Percentiles rank a stretch among this genome's conserved stretches.
Evolutionary conservation across 345 rosid species (phyloP).

Genomic region (Pugionium dolabratum): DNA sequence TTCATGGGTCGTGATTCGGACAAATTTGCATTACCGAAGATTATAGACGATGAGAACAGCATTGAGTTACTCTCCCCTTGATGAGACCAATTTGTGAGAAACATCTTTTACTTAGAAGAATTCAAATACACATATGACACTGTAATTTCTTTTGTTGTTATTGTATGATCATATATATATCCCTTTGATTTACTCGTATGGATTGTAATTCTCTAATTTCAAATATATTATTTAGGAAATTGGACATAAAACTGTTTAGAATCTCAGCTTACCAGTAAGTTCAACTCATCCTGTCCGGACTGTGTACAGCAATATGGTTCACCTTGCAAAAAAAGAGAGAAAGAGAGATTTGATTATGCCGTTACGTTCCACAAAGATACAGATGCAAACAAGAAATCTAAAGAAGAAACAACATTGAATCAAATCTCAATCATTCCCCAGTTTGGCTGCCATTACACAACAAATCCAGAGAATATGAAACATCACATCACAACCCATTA

Average conservation of each 20-base stretch:
- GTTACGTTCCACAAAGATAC: neutral
- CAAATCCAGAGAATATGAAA: conserved; percentile 38
- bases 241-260: neutral
- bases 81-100: conserved; percentile 22
- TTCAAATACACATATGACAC: neutral
- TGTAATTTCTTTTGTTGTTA: neutral
- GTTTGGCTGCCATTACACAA: conserved; percentile 37
- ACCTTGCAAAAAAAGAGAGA: too few species aligned
- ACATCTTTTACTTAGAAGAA: neutral
- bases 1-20: conserved; percentile 33
- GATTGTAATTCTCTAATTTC: neutral
- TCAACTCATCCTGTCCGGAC: too few species aligned
- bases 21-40: conserved; percentile 31
- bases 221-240: neutral
- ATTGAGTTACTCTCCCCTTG: conserved; percentile 32
- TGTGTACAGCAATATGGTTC: too few species aligned
- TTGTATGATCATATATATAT: neutral
- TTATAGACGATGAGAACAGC: conserved; percentile 38
- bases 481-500: conserved; percentile 36
- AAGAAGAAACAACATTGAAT: conserved; percentile 21
- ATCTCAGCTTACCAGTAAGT: too few species aligned
- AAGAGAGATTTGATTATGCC: too few species aligned
- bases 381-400: neutral
- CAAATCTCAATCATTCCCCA: conserved; percentile 33
- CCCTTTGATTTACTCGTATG: neutral